These are phyloP conservation scores for Inga oerstediana DNA, from an alignment of 306 rosid species.

Conservation along the genomic window DNA sequence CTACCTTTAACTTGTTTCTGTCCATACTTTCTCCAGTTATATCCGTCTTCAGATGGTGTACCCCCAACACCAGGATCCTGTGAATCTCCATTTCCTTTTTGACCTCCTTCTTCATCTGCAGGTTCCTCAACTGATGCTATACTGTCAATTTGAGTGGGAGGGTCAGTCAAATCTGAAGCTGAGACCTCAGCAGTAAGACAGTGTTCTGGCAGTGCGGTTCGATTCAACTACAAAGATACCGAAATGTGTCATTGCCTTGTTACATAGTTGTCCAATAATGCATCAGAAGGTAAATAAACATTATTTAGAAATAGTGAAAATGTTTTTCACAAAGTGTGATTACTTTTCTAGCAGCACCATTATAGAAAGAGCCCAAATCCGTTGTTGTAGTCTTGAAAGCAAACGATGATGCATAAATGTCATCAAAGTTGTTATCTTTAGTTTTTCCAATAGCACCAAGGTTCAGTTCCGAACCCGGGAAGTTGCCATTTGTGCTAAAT, in stretches of 20 bases:
- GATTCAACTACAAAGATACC: constrained; percentile 49
- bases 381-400: constrained; percentile 71
- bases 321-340: constrained; percentile 26
- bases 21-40: constrained; percentile 96
- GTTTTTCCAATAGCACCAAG: constrained; percentile 50
- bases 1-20: constrained; percentile 98
- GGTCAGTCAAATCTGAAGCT: constrained; percentile 49
- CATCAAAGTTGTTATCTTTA: constrained; percentile 48
- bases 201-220: constrained; percentile 52
- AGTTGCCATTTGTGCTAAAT: constrained; percentile 52
- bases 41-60: constrained; percentile 82
- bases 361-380: constrained; percentile 60
- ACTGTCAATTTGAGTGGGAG: constrained; percentile 51
- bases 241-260: constrained; percentile 14
- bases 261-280: constrained; percentile 14
- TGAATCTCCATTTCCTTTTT: constrained; percentile 68
- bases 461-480: constrained; percentile 40
- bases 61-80: constrained; percentile 61
- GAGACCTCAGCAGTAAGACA: constrained; percentile 63
- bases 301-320: constrained; percentile 24
- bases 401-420: constrained; percentile 54
- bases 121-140: constrained; percentile 66
- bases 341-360: constrained; percentile 70
- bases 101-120: constrained; percentile 74
- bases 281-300: constrained; percentile 28